phyloP scores from a whole-genome alignment of 768 basidiomycete genomes.

The Pleurotus tuber-regium region DNA sequence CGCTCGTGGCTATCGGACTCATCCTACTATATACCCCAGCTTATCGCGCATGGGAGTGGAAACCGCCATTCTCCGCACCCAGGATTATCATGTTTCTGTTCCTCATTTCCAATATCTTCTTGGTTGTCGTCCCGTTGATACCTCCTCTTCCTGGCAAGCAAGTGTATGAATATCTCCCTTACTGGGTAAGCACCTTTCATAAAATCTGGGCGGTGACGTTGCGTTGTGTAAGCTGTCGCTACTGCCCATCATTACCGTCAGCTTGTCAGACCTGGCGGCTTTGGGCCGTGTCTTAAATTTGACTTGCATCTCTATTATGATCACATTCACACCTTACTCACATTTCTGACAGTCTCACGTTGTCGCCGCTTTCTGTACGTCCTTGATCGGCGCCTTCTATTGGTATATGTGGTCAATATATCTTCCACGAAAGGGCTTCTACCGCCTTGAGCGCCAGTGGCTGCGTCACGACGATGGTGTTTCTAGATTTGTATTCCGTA shows the following conservation, averaged over 20 bases:
- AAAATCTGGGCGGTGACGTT: neutral
- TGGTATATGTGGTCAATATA: conserved; percentile 54
- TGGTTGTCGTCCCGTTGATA: conserved; percentile 59
- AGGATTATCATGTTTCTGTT: conserved; percentile 49
- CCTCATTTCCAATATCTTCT: conserved; percentile 63
- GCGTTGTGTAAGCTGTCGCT: too few species aligned
- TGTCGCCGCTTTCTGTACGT: conserved; percentile 43
- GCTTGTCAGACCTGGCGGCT: too few species aligned
- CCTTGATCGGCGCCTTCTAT: conserved; percentile 48
- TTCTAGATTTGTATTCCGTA: conserved; percentile 49
- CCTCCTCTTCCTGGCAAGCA: conserved; percentile 45
- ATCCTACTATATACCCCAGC: conserved; percentile 53
- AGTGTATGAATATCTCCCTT: conserved; percentile 59
- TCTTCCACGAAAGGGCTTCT: conserved; percentile 47
- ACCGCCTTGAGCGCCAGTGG: conserved; percentile 45
- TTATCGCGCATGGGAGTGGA: conserved; percentile 49
- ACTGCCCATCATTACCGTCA: neutral
- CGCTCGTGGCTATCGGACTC: conserved; percentile 57
- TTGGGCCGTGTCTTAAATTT: too few species aligned
- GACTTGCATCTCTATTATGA: too few species aligned
- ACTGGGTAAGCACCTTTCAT: conserved; percentile 51
- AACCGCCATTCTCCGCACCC: conserved; percentile 62
- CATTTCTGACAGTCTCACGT: conserved; percentile 50
- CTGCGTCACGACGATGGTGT: conserved; percentile 56
- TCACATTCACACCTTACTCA: too few species aligned